These are phyloP conservation scores for Tolypocladium tundrense DNA, from an alignment of 2,329 filamentous ascomycete genomes.

Conservation along the genomic window DNA sequence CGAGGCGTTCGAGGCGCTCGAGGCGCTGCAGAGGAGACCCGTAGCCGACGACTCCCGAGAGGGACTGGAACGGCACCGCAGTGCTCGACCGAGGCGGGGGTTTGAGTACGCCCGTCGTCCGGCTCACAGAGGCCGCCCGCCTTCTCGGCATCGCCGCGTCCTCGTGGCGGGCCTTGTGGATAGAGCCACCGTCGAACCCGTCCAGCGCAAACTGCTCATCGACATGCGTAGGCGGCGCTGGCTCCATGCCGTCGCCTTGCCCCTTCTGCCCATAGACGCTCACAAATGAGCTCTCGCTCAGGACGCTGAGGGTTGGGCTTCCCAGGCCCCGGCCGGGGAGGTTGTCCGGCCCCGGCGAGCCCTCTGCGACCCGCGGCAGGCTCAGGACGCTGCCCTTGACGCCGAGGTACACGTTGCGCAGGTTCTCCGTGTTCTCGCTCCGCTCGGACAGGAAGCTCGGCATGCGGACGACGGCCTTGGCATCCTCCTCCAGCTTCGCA, in stretches of 20 bases:
- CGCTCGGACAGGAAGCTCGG: slow-evolving; percentile 54
- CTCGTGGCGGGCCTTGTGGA: background rate
- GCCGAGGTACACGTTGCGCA: slow-evolving; percentile 49
- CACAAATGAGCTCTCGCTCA: slow-evolving; percentile 58
- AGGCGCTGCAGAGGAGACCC: slow-evolving; percentile 35
- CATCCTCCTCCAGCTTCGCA: slow-evolving; percentile 17
- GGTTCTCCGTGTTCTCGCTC: slow-evolving; percentile 48
- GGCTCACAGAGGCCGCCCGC: slow-evolving; percentile 16
- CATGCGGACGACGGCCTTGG: slow-evolving; percentile 41
- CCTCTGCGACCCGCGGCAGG: slow-evolving; percentile 36
- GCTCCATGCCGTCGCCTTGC: slow-evolving; percentile 20
- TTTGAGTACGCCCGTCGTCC: background rate
- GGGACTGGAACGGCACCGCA: slow-evolving; percentile 30
- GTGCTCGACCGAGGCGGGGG: slow-evolving; percentile 13
- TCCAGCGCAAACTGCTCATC: slow-evolving; percentile 21
- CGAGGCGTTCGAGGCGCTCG: slow-evolving; percentile 37
- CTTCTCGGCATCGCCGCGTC: background rate
- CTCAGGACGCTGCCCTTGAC: slow-evolving; percentile 37
- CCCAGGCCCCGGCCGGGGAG: slow-evolving; percentile 26
- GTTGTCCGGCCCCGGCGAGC: slow-evolving; percentile 23
- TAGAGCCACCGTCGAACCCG: slow-evolving; percentile 9
- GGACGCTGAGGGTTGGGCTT: slow-evolving; percentile 52
- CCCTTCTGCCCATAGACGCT: slow-evolving; percentile 45
- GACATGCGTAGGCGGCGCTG: slow-evolving; percentile 12
- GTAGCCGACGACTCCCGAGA: slow-evolving; percentile 24